phyloP scores from a whole-genome alignment of 2,329 filamentous ascomycete species.

The Scytalidium sp. region DNA sequence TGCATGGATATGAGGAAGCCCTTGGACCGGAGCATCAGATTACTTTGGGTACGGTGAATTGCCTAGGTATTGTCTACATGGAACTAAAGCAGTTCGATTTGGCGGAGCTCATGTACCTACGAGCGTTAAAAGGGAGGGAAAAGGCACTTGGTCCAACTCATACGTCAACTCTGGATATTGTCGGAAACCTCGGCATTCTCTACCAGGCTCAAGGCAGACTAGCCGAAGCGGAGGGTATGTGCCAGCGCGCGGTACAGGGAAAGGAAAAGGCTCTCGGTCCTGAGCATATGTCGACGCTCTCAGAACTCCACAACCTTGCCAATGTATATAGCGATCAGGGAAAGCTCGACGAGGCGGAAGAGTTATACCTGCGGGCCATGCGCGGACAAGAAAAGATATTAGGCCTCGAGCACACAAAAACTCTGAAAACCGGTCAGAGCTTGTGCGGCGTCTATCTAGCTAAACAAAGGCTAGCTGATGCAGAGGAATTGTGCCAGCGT shows the following conservation, averaged over 20 bases:
- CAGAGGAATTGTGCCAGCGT: slow-evolving; percentile 9
- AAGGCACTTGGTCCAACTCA: slow-evolving; percentile 18
- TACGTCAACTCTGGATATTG: slow-evolving; percentile 18
- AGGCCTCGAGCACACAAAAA: slow-evolving; percentile 1
- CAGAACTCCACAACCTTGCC: slow-evolving; percentile 12
- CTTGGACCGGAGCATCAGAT: too few species aligned
- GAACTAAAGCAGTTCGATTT: slow-evolving; percentile 2
- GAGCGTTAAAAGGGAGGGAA: slow-evolving; percentile 12
- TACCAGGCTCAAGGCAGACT: slow-evolving; percentile 1
- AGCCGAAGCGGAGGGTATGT: slow-evolving; percentile 10
- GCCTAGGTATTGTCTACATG: slow-evolving; percentile 5
- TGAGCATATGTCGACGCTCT: slow-evolving; percentile 21
- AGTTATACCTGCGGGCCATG: slow-evolving; percentile 2
- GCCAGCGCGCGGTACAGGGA: slow-evolving; percentile 8
- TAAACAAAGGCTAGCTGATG: slow-evolving; percentile 4
- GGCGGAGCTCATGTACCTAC: slow-evolving; percentile 9
- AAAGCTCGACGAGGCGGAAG: slow-evolving; percentile 5
- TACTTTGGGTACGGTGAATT: slow-evolving; percentile 15
- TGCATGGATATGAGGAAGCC: too few species aligned
- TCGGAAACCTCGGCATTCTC: slow-evolving; percentile 3
- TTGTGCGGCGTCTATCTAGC: slow-evolving; percentile 2
- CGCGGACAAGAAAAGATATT: slow-evolving; percentile 1
- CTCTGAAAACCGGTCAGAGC: neutral
- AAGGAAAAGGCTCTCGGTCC: slow-evolving; percentile 20
- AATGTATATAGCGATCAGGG: slow-evolving; percentile 2